Conservation (phyloP, 768 basidiomycete species). For the Saitozyma podzolica region DNA sequence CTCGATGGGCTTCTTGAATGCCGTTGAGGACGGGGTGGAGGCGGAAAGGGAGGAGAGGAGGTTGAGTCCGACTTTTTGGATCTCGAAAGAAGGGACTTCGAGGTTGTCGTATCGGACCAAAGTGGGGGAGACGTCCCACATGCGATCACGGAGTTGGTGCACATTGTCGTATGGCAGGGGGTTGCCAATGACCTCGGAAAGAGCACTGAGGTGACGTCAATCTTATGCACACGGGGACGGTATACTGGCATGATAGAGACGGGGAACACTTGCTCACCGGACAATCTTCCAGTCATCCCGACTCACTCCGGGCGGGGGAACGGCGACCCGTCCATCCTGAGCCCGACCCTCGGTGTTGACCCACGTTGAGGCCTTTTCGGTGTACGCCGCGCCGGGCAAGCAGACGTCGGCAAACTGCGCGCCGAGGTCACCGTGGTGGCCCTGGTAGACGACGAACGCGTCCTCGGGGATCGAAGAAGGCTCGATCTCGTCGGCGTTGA, state of each 20-base stretch:
- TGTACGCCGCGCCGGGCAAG: constrained; percentile 88
- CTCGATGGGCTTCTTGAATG: constrained; percentile 74
- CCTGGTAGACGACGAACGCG: constrained; percentile 98
- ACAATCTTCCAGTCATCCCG: constrained; percentile 98
- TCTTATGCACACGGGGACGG: neutral
- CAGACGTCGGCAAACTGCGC: constrained; percentile 97
- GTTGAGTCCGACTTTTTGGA: constrained; percentile 71
- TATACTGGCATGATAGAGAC: neutral
- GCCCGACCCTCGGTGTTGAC: constrained; percentile 94
- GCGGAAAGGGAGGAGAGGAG: constrained; percentile 59
- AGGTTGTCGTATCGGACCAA: constrained; percentile 79
- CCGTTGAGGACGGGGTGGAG: constrained; percentile 46
- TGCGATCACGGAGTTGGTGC: constrained; percentile 76
- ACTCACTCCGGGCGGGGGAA: constrained; percentile 89
- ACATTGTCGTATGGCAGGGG: constrained; percentile 89
- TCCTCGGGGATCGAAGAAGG: constrained; percentile 81
- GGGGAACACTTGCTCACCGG: constrained; percentile 57
- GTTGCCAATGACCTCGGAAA: constrained; percentile 79
- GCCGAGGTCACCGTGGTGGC: constrained; percentile 95
- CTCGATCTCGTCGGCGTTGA: constrained; percentile 93
- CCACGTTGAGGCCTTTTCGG: constrained; percentile 88
- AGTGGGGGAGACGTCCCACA: constrained; percentile 95
- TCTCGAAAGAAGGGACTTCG: constrained; percentile 72
- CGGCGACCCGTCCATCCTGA: constrained; percentile 86
- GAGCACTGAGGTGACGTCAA: constrained; percentile 58